Conservation (phyloP, 257 asterid species). For the Ballota nigra region DNA sequence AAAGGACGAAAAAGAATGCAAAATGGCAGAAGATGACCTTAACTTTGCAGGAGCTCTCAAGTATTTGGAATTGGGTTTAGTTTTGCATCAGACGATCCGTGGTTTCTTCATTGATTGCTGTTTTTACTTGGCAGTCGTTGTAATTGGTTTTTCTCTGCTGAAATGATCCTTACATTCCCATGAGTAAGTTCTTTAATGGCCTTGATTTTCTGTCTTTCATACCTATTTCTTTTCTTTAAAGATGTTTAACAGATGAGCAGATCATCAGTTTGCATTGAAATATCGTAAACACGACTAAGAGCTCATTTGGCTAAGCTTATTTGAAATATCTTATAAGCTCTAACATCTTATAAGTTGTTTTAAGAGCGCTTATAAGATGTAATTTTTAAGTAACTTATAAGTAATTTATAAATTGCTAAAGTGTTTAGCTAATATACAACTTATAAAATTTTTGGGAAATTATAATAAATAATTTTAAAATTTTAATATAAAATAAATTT, state of each 20-base stretch:
- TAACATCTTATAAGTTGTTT: too few relatives aligned
- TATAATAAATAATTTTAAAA: too few relatives aligned
- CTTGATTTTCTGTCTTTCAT: background rate
- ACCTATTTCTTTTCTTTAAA: background rate
- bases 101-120: constrained; percentile 76
- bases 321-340: too few relatives aligned
- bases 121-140: constrained; percentile 58
- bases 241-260: background rate
- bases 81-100: constrained; percentile 53
- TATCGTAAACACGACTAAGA: background rate
- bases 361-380: too few relatives aligned
- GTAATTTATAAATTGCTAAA: too few relatives aligned
- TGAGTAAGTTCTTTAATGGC: background rate
- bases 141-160: constrained; percentile 59
- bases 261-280: background rate
- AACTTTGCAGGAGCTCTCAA: constrained; percentile 59
- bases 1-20: constrained; percentile 15
- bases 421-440: too few relatives aligned
- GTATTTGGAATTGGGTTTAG: constrained; percentile 65
- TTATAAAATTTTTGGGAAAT: too few relatives aligned
- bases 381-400: too few relatives aligned
- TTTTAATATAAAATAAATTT: too few relatives aligned
- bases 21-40: constrained; percentile 19
- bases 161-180: constrained; percentile 7
- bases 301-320: too few relatives aligned